These are phyloP conservation scores for Aspergillus ruber DNA, from an alignment of 2,329 filamentous ascomycete genomes.

Conservation along the genomic window DNA sequence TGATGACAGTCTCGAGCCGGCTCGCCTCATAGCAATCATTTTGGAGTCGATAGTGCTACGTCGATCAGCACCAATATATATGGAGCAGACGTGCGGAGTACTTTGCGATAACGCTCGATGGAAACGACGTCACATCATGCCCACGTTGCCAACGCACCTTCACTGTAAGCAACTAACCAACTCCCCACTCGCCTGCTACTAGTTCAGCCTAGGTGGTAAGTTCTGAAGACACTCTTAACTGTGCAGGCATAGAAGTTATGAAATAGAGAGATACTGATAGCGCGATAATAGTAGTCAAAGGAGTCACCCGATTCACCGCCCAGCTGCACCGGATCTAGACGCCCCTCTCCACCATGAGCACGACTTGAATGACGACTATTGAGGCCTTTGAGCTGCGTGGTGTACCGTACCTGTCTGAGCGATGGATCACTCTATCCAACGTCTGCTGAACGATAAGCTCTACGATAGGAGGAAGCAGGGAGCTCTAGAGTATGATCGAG, in stretches of 20 bases:
- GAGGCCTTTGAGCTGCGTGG: slow-evolving; percentile 5
- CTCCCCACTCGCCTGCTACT: neutral
- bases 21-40: too few relatives aligned
- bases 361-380: slow-evolving; percentile 14
- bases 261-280: neutral
- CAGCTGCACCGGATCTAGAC: slow-evolving; percentile 5
- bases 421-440: slow-evolving; percentile 88
- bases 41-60: too few relatives aligned
- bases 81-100: neutral
- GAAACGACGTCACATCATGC: slow-evolving; percentile 17
- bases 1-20: too few relatives aligned
- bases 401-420: slow-evolving; percentile 17
- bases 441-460: slow-evolving; percentile 92
- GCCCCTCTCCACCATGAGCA: slow-evolving; percentile 19
- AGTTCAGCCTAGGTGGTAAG: neutral
- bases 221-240: neutral
- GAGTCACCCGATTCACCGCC: slow-evolving; percentile 9
- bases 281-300: slow-evolving; percentile 3
- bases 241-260: neutral
- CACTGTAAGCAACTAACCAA: slow-evolving; percentile 3
- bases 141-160: slow-evolving; percentile 17
- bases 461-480: slow-evolving; percentile 97
- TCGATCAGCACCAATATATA: neutral
- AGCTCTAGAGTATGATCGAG: slow-evolving; percentile 73
- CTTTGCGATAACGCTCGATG: neutral